Conservation (phyloP, 2,329 filamentous ascomycete genomes). For the Tolypocladium endophyticum region DNA sequence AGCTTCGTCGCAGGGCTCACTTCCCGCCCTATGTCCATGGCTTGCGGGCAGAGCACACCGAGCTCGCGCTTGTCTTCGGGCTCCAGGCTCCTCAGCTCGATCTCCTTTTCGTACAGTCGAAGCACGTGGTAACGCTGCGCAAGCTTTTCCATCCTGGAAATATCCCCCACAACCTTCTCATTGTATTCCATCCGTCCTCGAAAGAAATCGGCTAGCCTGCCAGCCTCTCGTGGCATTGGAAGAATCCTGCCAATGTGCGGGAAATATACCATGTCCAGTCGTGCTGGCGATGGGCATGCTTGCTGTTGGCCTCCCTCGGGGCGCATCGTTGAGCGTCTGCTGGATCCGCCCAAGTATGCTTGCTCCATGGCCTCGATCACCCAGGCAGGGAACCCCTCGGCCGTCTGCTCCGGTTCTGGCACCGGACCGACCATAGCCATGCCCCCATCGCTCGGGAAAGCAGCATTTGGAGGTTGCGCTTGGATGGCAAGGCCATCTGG, state of each 20-base stretch:
- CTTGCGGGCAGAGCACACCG: slow-evolving; percentile 20
- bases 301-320: slow-evolving; percentile 1
- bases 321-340: not conserved
- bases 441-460: not conserved
- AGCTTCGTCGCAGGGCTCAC: slow-evolving; percentile 9
- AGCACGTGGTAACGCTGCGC: slow-evolving; percentile 25
- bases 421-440: not conserved
- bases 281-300: not conserved
- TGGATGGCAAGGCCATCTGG: not conserved
- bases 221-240: slow-evolving; percentile 6
- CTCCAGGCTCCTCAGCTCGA: slow-evolving; percentile 33
- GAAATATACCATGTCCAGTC: slow-evolving; percentile 23
- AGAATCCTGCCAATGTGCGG: slow-evolving; percentile 19
- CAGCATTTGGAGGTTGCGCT: not conserved
- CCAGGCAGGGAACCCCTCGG: not conserved
- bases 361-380: not conserved
- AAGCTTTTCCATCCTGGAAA: not conserved
- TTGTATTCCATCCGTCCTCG: slow-evolving; percentile 8
- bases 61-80: slow-evolving; percentile 13
- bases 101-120: slow-evolving; percentile 36
- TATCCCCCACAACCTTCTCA: not conserved
- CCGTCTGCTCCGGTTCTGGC: not conserved
- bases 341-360: not conserved
- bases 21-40: slow-evolving; percentile 14
- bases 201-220: slow-evolving; percentile 11